Conservation (phyloP, 805 yeast species). For the Tetrapisispora phaffii region DNA sequence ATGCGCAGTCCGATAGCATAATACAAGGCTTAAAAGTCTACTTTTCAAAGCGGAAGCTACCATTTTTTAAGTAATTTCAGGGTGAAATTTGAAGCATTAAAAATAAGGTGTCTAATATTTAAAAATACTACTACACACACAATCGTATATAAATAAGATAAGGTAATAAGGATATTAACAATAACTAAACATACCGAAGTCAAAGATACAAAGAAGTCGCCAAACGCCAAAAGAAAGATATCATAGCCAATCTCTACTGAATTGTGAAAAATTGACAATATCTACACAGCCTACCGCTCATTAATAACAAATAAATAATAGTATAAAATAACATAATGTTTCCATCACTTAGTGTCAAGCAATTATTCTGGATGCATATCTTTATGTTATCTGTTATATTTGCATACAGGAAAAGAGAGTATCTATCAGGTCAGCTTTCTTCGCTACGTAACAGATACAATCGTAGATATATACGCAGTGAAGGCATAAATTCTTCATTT, state of each 20-base stretch:
- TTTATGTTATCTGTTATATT: not conserved
- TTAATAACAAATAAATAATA: too few species aligned
- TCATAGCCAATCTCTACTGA: too few species aligned
- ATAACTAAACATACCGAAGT: too few species aligned
- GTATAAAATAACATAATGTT: not conserved
- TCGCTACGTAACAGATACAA: not conserved
- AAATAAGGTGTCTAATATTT: not conserved
- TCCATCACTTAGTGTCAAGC: not conserved
- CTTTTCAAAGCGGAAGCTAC: not conserved
- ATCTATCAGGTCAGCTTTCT: not conserved
- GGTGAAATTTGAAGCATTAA: not conserved
- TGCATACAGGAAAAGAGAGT: conserved; percentile 1
- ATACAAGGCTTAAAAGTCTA: too few species aligned
- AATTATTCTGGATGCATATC: not conserved
- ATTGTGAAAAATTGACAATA: too few species aligned
- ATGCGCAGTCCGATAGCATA: too few species aligned
- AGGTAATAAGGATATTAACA: not conserved
- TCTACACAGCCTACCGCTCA: too few species aligned
- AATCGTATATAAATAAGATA: too few species aligned
- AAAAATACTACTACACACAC: too few species aligned
- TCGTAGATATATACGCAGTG: conserved; percentile 21
- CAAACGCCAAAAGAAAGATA: too few species aligned
- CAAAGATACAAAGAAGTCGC: too few species aligned
- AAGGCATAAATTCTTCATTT: conserved; percentile 27
- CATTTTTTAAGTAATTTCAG: not conserved